Evolutionary conservation across 495 filamentous ascomycete genomes (phyloP).

Genomic region (Geoglossum glabrum): DNA sequence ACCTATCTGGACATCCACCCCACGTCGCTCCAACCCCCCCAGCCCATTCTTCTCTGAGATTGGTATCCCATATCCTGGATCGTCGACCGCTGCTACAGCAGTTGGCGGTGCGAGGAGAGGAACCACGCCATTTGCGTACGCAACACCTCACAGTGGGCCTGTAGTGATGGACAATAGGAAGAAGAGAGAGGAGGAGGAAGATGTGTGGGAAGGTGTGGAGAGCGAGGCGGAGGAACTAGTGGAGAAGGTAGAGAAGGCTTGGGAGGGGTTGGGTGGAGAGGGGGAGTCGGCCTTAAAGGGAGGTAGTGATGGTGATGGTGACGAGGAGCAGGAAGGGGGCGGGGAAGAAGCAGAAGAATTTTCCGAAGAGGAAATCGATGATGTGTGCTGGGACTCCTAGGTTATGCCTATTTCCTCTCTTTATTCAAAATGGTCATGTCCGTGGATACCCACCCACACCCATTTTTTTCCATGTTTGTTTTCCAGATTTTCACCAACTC

Average conservation of each 20-base stretch:
- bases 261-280: not conserved
- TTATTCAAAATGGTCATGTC: not conserved
- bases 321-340: not conserved
- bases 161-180: not conserved
- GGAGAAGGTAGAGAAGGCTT: not conserved
- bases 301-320: not conserved
- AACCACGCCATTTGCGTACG: slow-evolving; percentile 7
- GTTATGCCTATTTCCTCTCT: not conserved
- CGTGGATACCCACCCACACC: too few relatives aligned
- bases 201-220: slow-evolving; percentile 7
- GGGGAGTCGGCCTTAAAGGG: not conserved
- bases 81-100: not conserved
- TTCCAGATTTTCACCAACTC: too few relatives aligned
- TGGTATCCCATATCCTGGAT: slow-evolving; percentile 1
- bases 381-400: not conserved
- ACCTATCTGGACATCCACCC: slow-evolving; percentile 1
- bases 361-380: not conserved
- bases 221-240: not conserved
- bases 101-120: not conserved
- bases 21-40: not conserved
- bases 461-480: too few relatives aligned
- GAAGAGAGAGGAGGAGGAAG: slow-evolving; percentile 1
- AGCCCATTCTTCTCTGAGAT: slow-evolving; percentile 10
- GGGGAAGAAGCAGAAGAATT: not conserved
- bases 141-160: slow-evolving; percentile 7